phyloP scores from a whole-genome alignment of 139 green algal species.

The Asterochloris sp. region DNA sequence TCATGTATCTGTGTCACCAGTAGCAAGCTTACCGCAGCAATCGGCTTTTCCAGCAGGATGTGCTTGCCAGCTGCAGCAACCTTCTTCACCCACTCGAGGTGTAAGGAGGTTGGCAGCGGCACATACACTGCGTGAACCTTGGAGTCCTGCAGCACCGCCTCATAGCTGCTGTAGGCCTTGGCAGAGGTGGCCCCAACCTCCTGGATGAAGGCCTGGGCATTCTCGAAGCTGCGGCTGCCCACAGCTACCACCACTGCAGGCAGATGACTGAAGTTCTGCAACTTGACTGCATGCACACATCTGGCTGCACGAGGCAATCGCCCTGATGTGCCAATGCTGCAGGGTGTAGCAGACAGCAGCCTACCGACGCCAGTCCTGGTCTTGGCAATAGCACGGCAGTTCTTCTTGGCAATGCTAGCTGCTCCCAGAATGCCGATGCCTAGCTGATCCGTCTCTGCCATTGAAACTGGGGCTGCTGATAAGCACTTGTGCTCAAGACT shows the following conservation, averaged over 20 bases:
- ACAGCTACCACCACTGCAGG: conserved; percentile 35
- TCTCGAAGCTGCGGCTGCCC: conserved; percentile 27
- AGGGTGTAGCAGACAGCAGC: neutral
- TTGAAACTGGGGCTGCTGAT: too few relatives aligned
- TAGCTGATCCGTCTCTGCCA: neutral
- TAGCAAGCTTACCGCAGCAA: conserved; percentile 18
- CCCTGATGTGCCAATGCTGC: neutral
- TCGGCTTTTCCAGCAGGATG: conserved; percentile 55
- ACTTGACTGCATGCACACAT: neutral
- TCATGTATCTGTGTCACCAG: neutral
- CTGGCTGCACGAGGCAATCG: neutral
- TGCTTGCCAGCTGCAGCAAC: conserved; percentile 43
- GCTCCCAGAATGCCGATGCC: conserved; percentile 37
- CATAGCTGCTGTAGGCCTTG: conserved; percentile 43
- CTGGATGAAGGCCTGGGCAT: conserved; percentile 30
- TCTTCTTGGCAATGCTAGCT: conserved; percentile 47
- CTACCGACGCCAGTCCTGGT: neutral
- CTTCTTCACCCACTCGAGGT: conserved; percentile 48
- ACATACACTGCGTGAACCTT: conserved; percentile 54
- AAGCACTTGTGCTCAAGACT: too few relatives aligned
- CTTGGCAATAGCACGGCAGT: conserved; percentile 16
- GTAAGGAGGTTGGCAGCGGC: conserved; percentile 40
- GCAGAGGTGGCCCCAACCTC: conserved; percentile 19
- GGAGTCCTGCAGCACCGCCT: conserved; percentile 37
- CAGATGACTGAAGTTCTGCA: neutral